A percentile compares a stretch with the other conserved stretches of the same genome.
Evolutionary conservation across 495 filamentous ascomycete genomes (phyloP).

Genomic region (Pseudomonodictys pantanalensis): DNA sequence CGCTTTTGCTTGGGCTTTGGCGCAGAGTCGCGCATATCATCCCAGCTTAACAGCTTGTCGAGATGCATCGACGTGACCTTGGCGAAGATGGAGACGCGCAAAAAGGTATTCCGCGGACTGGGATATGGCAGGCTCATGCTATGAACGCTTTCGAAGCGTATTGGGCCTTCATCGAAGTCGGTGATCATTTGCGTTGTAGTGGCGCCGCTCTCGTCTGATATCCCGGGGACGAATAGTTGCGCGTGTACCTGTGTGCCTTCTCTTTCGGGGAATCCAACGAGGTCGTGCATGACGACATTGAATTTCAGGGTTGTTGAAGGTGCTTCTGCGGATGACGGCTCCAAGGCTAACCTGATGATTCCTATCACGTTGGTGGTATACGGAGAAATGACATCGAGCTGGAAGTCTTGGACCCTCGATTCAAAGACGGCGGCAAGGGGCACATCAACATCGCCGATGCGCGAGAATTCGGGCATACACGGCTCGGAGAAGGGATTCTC

Average conservation of each 20-base stretch:
- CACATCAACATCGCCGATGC: constrained; percentile 91
- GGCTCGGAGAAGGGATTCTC: constrained; percentile 85
- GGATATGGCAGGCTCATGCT: constrained; percentile 95
- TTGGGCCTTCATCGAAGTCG: constrained; percentile 90
- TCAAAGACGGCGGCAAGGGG: constrained; percentile 93
- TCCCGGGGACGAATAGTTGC: constrained; percentile 88
- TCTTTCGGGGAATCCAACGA: constrained; percentile 92
- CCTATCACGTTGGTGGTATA: constrained; percentile 87
- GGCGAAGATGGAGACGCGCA: constrained; percentile 92
- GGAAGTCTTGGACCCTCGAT: constrained; percentile 90
- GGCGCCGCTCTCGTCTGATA: constrained; percentile 87
- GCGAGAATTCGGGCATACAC: constrained; percentile 85
- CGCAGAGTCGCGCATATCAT: constrained; percentile 88
- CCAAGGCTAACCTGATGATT: constrained; percentile 83
- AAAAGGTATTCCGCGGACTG: constrained; percentile 66
- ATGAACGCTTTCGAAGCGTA: constrained; percentile 95
- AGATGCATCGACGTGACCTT: constrained; percentile 90
- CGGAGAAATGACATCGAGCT: constrained; percentile 84
- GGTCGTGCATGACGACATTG: constrained; percentile 97
- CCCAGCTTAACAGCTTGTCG: constrained; percentile 97
- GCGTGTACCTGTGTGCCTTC: constrained; percentile 96
- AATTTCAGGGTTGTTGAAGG: constrained; percentile 93
- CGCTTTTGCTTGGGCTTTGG: constrained; percentile 56
- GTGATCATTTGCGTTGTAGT: constrained; percentile 92
- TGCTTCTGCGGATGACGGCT: constrained; percentile 90